Conservation (phyloP, 306 rosid genomes). For the Trifolium fragiferum region DNA sequence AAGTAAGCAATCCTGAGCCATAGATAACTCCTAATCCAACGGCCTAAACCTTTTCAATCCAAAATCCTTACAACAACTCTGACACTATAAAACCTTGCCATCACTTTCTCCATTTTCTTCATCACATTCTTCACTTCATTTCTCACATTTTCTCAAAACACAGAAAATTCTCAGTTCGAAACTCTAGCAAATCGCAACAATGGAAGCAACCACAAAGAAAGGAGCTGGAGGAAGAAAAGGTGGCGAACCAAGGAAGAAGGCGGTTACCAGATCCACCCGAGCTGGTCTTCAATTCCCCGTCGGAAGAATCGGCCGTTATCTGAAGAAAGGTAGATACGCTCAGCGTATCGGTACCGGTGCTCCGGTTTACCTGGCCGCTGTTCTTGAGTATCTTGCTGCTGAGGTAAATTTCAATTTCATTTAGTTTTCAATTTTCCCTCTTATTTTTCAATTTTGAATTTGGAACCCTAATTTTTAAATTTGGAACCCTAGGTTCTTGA, state of each 20-base stretch:
- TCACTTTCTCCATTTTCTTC: not conserved
- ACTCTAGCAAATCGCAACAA: too few species aligned
- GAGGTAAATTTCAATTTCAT: slow-evolving; percentile 48
- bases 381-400: slow-evolving; percentile 65
- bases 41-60: not conserved
- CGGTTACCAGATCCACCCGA: slow-evolving; percentile 55
- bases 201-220: slow-evolving; percentile 40
- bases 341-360: slow-evolving; percentile 62
- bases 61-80: not conserved
- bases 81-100: not conserved
- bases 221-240: slow-evolving; percentile 69
- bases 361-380: slow-evolving; percentile 66
- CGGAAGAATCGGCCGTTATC: slow-evolving; percentile 61
- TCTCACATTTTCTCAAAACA: not conserved
- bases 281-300: slow-evolving; percentile 82
- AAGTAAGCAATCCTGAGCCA: not conserved
- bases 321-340: slow-evolving; percentile 68
- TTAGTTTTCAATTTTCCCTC: not conserved
- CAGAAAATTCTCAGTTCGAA: not conserved
- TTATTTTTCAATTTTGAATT: too few species aligned
- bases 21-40: not conserved
- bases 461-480: not conserved
- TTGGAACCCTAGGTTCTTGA: slow-evolving; percentile 61
- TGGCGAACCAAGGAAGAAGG: slow-evolving; percentile 57
- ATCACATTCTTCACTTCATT: not conserved